These are phyloP conservation scores for Gynandropsis gynandra DNA, from an alignment of 345 rosid genomes.

Conservation along the genomic window DNA sequence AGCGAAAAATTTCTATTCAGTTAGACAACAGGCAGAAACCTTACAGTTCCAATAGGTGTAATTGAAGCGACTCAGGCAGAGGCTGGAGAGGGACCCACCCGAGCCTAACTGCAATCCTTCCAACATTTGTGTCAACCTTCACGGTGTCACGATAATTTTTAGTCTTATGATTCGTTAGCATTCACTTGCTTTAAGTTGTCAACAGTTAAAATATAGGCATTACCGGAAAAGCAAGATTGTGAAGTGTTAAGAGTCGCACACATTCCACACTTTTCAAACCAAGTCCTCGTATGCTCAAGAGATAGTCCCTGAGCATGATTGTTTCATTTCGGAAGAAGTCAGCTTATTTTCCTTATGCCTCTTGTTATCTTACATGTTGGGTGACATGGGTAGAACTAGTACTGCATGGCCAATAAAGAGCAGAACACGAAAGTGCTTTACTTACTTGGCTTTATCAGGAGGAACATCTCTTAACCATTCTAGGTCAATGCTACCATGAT, in stretches of 20 bases:
- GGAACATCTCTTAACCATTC: constrained; percentile 87
- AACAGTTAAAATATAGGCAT: constrained; percentile 25
- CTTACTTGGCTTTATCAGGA: constrained; percentile 77
- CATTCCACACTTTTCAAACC: constrained; percentile 97
- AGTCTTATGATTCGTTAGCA: constrained; percentile 9
- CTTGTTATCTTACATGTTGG: constrained; percentile 6
- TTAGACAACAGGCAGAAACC: constrained; percentile 25
- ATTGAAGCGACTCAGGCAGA: constrained; percentile 82
- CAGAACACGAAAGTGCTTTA: constrained; percentile 7
- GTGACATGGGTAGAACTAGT: constrained; percentile 1
- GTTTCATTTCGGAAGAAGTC: constrained; percentile 7
- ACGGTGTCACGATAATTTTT: constrained; percentile 15
- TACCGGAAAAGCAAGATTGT: constrained; percentile 91
- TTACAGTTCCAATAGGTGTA: constrained; percentile 89
- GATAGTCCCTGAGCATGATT: constrained; percentile 58
- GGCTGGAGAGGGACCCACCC: constrained; percentile 99
- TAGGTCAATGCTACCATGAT: constrained; percentile 71
- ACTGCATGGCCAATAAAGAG: neutral
- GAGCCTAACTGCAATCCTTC: constrained; percentile 88
- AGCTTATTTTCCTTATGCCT: constrained; percentile 5
- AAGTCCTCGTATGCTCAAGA: constrained; percentile 71
- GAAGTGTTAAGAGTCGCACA: constrained; percentile 86
- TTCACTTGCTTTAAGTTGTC: constrained; percentile 8
- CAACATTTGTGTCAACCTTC: constrained; percentile 96
- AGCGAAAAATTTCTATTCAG: neutral